Base-by-base conservation (phyloP, 306 rosid genomes). In the Cajanus cajan region DNA sequence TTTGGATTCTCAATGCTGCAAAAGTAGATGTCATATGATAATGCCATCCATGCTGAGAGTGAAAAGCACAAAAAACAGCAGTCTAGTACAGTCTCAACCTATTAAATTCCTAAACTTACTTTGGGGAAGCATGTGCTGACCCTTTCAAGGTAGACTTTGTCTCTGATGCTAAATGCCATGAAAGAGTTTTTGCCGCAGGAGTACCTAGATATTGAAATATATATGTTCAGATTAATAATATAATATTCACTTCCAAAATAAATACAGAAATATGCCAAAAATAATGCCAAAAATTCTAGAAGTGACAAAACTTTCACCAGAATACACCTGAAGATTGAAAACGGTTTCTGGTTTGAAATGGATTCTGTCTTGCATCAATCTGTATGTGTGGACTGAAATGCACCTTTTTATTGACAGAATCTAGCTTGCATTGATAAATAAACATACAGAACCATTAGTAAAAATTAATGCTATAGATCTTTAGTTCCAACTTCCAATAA, bases 81-180 rank as follows among this genome's bases (percentile, higher is more conserved):
- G 41, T n/a, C 22, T 25, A 31, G 52, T 24, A 50, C 70, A 58
- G 36, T 64, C 78, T 50, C 58, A 16, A 31, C 43, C 65, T 71
- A 14, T 3, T 3, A 43, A 65, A 72, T 7, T 34, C 57, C 78
- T 74, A 47, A 71, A 83, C 85, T 86, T 80, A 93, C 99, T 81
- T 86, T 54, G 88, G 87, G 16, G 82, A 82, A 83, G 90, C 68
- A 15, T 84, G 88, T 0, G 89, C 65, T 77, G 83, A 74, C 78
- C 92, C 96, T 82, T 89, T 90, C 79, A 91, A 57, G 69, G 99
- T 93, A 73, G 99, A 84, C 81, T 90, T 96, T 2, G 99, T 91
- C 83, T 96, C 99, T 76, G 98, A 93, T 72, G 98, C 96, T 88
- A 95, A 85, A 90, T 95, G 97, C 99, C 99, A 93, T 28, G 98